Evolutionary conservation across 768 basidiomycete genomes (phyloP), one percentile per base, ranked within the genome.

Genomic region (Gyrodon lividus): DNA sequence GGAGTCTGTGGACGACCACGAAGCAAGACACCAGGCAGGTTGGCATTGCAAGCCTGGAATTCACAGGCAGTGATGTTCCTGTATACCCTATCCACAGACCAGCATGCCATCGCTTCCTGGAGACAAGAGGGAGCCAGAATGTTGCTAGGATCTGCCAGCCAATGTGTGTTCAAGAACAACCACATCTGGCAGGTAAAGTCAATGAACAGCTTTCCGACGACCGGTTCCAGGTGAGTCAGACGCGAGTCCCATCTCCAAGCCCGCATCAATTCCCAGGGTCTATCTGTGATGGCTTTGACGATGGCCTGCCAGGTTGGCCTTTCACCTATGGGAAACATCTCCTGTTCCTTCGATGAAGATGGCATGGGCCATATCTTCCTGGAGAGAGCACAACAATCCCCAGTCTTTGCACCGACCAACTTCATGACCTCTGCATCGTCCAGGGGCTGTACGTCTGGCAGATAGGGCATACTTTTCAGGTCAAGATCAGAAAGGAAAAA

Each of bases 401-500:
- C 9, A 8, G 5, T 30, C 6, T 30, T 30, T 30, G 7, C 30
- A 30, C 30, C 30, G 2, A 30, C 30, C 30, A 51, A 22, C 24
- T 51, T 44, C 2, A 48, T 31, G 2, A 56, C 13, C 22, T 53
- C 41, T 2, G 23, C 2, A n/a, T 54, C 39, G 17, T 59, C 52
- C 0, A 43, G 3, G 26, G 51, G 19, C 31, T 59, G 49, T 1
- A 54, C 6, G 1, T n/a, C 9, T 0, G 35, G 9, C 9, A 57
- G 50, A 0, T 40, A 2, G n/a, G 46, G n/a, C 1, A 7, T 10
- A 5, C 23, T 30, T 24, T 33, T 1, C 0, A 54, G 10, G 4
- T 59, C 14, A 5, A 59, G 13, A 9, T 58, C 40, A 0, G 43
- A 35, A 0, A 58, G 19, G 16, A 58, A 56, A 26, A 56, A 56